Conservation (phyloP, 108 stramenopile species). For the Bacterosira constricta region DNA sequence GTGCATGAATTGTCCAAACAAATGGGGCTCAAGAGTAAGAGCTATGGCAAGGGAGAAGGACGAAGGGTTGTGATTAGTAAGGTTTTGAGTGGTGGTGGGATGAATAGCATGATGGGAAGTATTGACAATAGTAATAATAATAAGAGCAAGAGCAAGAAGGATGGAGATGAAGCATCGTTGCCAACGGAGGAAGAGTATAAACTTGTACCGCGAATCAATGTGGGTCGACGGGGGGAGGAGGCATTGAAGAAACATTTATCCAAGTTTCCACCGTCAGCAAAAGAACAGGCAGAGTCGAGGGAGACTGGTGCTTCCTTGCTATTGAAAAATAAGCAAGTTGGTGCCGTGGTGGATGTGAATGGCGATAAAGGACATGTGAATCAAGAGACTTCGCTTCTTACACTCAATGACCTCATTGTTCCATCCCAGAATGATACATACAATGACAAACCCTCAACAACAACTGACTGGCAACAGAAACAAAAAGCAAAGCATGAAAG, state of each 20-base stretch:
- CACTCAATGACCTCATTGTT: background rate
- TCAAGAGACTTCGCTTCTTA: too few relatives aligned
- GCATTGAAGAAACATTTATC: conserved; percentile 49
- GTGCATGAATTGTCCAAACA: conserved; percentile 63
- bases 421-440: background rate
- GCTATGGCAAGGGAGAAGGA: conserved; percentile 65
- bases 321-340: conserved; percentile 14
- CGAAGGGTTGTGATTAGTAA: conserved; percentile 62
- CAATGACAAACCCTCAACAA: background rate
- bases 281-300: conserved; percentile 52
- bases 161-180: background rate
- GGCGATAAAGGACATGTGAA: background rate
- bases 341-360: background rate
- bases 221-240: conserved; percentile 48
- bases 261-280: conserved; percentile 48
- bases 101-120: conserved; percentile 23
- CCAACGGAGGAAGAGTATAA: conserved; percentile 15
- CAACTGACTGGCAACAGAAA: background rate
- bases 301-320: conserved; percentile 67
- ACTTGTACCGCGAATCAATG: conserved; percentile 33
- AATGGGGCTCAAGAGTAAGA: conserved; percentile 69
- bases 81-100: conserved; percentile 31
- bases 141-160: conserved; percentile 4
- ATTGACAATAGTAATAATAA: conserved; percentile 26
- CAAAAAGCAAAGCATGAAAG: background rate